phyloP scores from a whole-genome alignment of 495 filamentous ascomycete genomes.

The Podospora australis region DNA sequence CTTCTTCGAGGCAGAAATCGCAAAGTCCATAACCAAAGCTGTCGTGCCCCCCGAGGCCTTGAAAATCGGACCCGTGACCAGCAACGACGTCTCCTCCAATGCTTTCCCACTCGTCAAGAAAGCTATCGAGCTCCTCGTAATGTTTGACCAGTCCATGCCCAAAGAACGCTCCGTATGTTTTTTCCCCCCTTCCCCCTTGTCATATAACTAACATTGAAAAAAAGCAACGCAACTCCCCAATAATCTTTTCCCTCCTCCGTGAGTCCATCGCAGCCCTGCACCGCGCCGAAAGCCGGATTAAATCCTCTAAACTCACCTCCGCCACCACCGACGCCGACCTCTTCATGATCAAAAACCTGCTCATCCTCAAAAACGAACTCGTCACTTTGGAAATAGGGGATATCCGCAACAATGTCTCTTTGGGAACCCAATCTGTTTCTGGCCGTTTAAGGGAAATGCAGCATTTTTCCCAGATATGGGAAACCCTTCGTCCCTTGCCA shows the following conservation, averaged over 20 bases:
- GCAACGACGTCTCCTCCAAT: constrained; percentile 50
- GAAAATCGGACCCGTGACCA: constrained; percentile 32
- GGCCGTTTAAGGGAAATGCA: constrained; percentile 25
- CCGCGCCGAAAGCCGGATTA: constrained; percentile 47
- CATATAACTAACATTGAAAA: constrained; percentile 31
- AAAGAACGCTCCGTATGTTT: constrained; percentile 65
- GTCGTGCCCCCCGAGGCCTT: constrained; percentile 34
- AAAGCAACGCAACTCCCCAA: constrained; percentile 46
- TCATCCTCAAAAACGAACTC: constrained; percentile 85
- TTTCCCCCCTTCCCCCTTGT: constrained; percentile 2
- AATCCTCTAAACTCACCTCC: constrained; percentile 21
- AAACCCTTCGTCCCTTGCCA: constrained; percentile 37
- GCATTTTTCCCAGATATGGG: constrained; percentile 72
- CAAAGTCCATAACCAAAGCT: constrained; percentile 45
- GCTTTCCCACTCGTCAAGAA: constrained; percentile 59
- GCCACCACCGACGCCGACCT: constrained; percentile 60
- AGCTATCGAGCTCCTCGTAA: constrained; percentile 74
- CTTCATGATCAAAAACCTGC: constrained; percentile 86
- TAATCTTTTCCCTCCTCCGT: constrained; percentile 40
- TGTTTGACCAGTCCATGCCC: constrained; percentile 65
- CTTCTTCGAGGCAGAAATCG: constrained; percentile 45
- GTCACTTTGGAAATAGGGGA: constrained; percentile 91
- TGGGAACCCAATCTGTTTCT: not conserved
- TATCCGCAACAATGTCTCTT: constrained; percentile 57
- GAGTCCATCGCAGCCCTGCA: constrained; percentile 42